phyloP scores from a whole-genome alignment of 2,329 filamentous ascomycete species.

The Paecilomyces niveus region DNA sequence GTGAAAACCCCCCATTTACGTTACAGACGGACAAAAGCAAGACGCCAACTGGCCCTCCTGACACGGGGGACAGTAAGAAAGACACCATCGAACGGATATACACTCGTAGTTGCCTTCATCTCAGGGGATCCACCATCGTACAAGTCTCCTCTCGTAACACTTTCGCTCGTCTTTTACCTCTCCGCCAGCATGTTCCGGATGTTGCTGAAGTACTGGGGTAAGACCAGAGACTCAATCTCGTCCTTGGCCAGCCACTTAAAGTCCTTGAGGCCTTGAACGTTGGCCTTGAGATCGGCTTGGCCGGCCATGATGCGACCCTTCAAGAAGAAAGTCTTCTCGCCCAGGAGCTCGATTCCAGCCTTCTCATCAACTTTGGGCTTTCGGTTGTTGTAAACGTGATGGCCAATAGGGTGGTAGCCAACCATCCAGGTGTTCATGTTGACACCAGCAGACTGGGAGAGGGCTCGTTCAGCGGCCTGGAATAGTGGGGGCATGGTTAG shows the following conservation, averaged over 20 bases:
- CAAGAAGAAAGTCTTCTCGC: conserved; percentile 89
- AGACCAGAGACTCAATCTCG: conserved; percentile 66
- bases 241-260: conserved; percentile 92
- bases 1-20: conserved; percentile 8
- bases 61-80: conserved; percentile 2
- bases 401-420: conserved; percentile 79
- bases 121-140: not conserved
- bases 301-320: conserved; percentile 95
- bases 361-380: conserved; percentile 38
- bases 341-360: conserved; percentile 40
- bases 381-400: conserved; percentile 57
- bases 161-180: conserved; percentile 44
- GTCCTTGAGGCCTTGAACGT: conserved; percentile 65
- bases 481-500: not conserved
- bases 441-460: conserved; percentile 69
- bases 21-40: conserved; percentile 2
- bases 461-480: conserved; percentile 73
- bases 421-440: conserved; percentile 99
- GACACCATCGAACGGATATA: not conserved
- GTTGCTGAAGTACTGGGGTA: conserved; percentile 61
- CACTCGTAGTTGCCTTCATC: not conserved
- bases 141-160: not conserved
- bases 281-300: conserved; percentile 72
- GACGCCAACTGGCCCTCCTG: conserved; percentile 7
- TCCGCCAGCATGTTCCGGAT: conserved; percentile 80